Base-by-base conservation (phyloP, 2,329 filamentous ascomycete genomes). In the Aspergillus persii region DNA sequence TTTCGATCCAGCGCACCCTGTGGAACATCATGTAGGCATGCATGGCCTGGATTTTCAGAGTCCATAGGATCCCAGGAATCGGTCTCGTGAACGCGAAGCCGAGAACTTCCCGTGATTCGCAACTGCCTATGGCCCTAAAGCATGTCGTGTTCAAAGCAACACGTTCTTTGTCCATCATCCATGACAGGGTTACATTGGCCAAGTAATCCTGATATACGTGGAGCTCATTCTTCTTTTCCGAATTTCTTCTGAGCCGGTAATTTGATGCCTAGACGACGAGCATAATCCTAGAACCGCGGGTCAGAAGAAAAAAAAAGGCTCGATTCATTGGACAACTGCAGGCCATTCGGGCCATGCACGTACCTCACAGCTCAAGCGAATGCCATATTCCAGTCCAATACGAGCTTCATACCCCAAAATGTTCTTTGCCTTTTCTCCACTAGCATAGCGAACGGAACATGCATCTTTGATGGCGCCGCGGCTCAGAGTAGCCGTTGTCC, bases 381-480 rank as follows among this genome's bases (percentile, higher is more conserved):
- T 75, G 1, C 79, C 84, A 33, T 84, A 81, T 41, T 80, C 77
- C 54, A 86, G 74, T 2, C 76, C 74, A 9, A 86, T 76, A 53
- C 72, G 73, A 48, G 84, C 79, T 59, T 75, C 68, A 67, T 86
- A 86, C 18, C 83, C 82, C 61, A 87, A 65, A 2, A 86, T 70
- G 52, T 67, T 66, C 61, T 71, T 79, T 46, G 83, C 84, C 66
- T 84, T 85, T 11, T 74, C 70, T 31, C 82, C 81, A 65, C 76
- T 81, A 23, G 81, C 80, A 75, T 86, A 87, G 54, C 82, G 74
- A 51, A 79, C 74, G 44, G 80, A 76, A 59, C 80, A 80, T 39
- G 79, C 84, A 73, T 87, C 85, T 63, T 76, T 77, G 3, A 87
- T 80, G 62, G 81, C 80, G 2, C 84, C 84, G 41, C 81, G 74